Conservation (phyloP, 1,284 basidiomycete genomes). For the Mycosarcoma maydis region DNA sequence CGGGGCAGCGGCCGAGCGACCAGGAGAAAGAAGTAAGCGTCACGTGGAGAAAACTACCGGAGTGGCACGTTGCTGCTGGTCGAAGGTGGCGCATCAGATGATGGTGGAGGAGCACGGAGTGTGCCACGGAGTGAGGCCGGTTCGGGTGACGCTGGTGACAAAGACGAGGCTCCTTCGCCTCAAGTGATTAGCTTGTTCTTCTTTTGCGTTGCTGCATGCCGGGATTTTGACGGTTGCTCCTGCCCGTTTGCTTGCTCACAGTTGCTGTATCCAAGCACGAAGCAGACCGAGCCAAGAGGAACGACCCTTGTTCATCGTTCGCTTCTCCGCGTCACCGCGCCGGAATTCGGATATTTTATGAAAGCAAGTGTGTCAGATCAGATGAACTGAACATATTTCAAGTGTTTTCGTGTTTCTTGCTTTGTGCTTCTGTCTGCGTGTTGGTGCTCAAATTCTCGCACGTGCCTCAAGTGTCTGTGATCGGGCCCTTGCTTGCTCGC, state of each 20-base stretch:
- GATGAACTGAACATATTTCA: neutral
- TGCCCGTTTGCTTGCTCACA: neutral
- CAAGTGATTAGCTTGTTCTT: slow-evolving; percentile 2
- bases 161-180: neutral
- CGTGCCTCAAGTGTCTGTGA: slow-evolving; percentile 21
- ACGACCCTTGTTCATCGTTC: slow-evolving; percentile 7
- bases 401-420: too few relatives aligned
- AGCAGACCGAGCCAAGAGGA: neutral
- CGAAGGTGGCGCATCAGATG: too few relatives aligned
- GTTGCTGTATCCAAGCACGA: neutral
- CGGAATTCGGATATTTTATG: slow-evolving; percentile 18
- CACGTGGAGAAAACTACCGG: too few relatives aligned
- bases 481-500: slow-evolving; percentile 6
- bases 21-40: too few relatives aligned
- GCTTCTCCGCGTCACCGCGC: slow-evolving; percentile 17
- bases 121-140: too few relatives aligned
- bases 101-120: too few relatives aligned
- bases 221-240: neutral
- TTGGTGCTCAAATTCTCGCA: too few relatives aligned
- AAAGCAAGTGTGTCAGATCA: slow-evolving; percentile 10
- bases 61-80: too few relatives aligned
- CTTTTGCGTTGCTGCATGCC: slow-evolving; percentile 4
- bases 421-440: too few relatives aligned
- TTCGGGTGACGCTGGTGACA: too few relatives aligned
- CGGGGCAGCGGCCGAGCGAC: too few relatives aligned